A percentile compares a stretch with the other conserved stretches of the same genome.
Conservation (phyloP, 2,329 filamentous ascomycete genomes). For the Fusarium buxicola region DNA sequence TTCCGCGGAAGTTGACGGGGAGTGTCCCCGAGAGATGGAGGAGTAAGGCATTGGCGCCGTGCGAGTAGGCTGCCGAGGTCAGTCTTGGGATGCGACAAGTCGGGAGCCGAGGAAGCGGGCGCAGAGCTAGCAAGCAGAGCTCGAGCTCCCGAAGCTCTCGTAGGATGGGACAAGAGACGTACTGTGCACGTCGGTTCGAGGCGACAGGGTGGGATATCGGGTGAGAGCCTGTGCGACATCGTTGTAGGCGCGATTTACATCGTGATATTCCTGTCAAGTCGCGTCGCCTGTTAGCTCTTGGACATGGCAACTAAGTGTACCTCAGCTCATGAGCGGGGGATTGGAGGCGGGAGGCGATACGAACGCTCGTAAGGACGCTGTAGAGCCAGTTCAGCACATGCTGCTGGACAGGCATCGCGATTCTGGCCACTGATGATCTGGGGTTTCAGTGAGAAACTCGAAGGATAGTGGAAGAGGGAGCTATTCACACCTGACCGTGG, state of each 20-base stretch:
- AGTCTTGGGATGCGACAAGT: conserved; percentile 22
- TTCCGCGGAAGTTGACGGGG: conserved; percentile 90
- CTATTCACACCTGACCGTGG: conserved; percentile 34
- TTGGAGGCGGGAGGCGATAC: conserved; percentile 35
- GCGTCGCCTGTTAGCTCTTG: conserved; percentile 26
- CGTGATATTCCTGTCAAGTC: conserved; percentile 81
- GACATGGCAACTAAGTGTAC: neutral
- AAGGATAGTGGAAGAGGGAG: conserved; percentile 5
- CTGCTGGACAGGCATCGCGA: conserved; percentile 79
- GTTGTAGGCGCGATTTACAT: conserved; percentile 92
- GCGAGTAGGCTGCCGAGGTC: conserved; percentile 77
- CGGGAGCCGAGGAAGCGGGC: neutral
- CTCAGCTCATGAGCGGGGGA: conserved; percentile 15
- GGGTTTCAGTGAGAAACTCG: neutral
- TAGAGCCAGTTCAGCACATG: conserved; percentile 96
- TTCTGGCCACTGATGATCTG: neutral
- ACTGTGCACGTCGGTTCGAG: conserved; percentile 97
- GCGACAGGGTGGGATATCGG: conserved; percentile 81
- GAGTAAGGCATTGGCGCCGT: conserved; percentile 86
- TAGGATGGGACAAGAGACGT: conserved; percentile 63
- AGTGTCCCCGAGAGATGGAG: conserved; percentile 88
- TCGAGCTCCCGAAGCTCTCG: conserved; percentile 19
- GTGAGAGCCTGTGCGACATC: conserved; percentile 87
- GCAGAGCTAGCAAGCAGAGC: conserved; percentile 46
- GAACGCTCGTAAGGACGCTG: conserved; percentile 83